Evolutionary conservation across 116 monocot genomes (phyloP).

Genomic region (Iris pallida): DNA sequence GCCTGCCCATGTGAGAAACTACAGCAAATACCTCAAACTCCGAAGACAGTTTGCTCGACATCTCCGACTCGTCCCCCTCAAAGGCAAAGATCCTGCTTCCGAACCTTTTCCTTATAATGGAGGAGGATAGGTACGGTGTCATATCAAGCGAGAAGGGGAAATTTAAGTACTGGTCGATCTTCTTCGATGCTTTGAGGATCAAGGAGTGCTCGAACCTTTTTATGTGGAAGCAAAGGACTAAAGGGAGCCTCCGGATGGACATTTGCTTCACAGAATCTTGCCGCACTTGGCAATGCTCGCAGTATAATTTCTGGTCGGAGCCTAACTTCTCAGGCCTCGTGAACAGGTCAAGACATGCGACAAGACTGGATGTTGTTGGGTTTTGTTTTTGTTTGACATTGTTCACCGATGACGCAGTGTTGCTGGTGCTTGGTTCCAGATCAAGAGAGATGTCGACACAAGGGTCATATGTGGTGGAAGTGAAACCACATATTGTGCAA

Average conservation of each 20-base stretch:
- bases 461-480: slow-evolving; percentile 84
- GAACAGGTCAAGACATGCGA: slow-evolving; percentile 59
- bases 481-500: slow-evolving; percentile 72
- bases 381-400: slow-evolving; percentile 6
- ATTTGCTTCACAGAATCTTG: slow-evolving; percentile 72
- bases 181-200: slow-evolving; percentile 29
- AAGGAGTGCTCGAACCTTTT: slow-evolving; percentile 64
- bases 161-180: slow-evolving; percentile 55
- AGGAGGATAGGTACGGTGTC: slow-evolving; percentile 65
- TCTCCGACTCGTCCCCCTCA: slow-evolving; percentile 48
- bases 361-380: slow-evolving; percentile 34
- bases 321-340: slow-evolving; percentile 69
- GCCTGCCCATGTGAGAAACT: slow-evolving; percentile 49
- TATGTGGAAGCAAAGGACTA: slow-evolving; percentile 67
- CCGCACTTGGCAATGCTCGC: slow-evolving; percentile 46
- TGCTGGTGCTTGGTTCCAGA: slow-evolving; percentile 28
- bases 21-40: slow-evolving; percentile 79
- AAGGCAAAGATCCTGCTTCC: slow-evolving; percentile 62
- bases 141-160: slow-evolving; percentile 70
- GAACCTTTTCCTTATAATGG: slow-evolving; percentile 49
- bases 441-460: slow-evolving; percentile 76
- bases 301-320: slow-evolving; percentile 61
- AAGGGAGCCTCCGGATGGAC: slow-evolving; percentile 65
- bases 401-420: not conserved
- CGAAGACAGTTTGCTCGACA: slow-evolving; percentile 27